Percentiles rank a stretch among this genome's conserved stretches.
Conservation (phyloP, 2,329 filamentous ascomycete genomes). For the Cladophialophora psammophila region DNA sequence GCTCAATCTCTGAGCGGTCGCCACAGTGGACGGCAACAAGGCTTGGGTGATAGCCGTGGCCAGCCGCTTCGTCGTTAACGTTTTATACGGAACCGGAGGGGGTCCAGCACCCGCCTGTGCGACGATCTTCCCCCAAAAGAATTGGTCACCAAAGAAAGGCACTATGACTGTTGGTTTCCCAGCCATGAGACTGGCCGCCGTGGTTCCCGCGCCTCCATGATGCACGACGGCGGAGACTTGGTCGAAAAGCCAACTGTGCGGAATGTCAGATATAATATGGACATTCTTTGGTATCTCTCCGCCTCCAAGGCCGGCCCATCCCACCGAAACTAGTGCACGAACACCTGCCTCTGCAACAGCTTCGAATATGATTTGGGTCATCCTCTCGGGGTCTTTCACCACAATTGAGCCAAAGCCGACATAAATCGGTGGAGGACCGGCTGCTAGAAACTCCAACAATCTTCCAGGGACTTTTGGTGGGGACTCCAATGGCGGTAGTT, state of each 20-base stretch:
- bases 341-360: constrained; percentile 70
- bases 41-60: constrained; percentile 69
- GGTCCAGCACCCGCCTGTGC: constrained; percentile 75
- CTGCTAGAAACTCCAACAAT: constrained; percentile 69
- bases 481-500: constrained; percentile 68
- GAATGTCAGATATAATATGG: constrained; percentile 83
- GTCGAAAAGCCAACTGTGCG: constrained; percentile 88
- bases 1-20: constrained; percentile 51
- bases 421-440: constrained; percentile 76
- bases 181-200: constrained; percentile 82
- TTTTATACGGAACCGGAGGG: constrained; percentile 71
- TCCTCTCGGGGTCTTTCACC: constrained; percentile 73
- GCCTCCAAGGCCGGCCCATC: constrained; percentile 83
- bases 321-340: constrained; percentile 81
- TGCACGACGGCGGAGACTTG: constrained; percentile 82
- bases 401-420: constrained; percentile 85
- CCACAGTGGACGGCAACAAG: constrained; percentile 64
- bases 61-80: constrained; percentile 70
- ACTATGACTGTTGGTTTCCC: constrained; percentile 82
- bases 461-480: constrained; percentile 71
- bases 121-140: constrained; percentile 82
- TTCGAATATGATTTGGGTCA: constrained; percentile 75
- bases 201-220: constrained; percentile 86
- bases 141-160: constrained; percentile 85
- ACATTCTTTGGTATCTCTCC: constrained; percentile 76